phyloP scores from a whole-genome alignment of 2,329 filamentous ascomycete species.

The Arthrocladium fulminans region DNA sequence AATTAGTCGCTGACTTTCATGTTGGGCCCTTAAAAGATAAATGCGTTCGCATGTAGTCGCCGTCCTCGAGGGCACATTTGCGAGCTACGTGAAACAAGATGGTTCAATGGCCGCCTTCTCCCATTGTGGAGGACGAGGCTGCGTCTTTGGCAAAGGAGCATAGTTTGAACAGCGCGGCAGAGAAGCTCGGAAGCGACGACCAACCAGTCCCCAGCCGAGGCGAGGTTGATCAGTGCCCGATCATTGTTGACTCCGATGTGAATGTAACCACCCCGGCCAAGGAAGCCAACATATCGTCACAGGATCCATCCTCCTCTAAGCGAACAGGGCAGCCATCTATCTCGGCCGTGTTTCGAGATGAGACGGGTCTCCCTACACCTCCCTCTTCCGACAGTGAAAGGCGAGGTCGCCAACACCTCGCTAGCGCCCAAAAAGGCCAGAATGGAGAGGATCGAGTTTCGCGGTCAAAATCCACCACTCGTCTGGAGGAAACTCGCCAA shows the following conservation, averaged over 20 bases:
- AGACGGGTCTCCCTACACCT: conserved; percentile 6
- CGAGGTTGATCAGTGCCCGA: conserved; percentile 37
- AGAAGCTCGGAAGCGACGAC: conserved; percentile 18
- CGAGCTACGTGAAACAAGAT: conserved; percentile 10
- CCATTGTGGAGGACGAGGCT: conserved; percentile 38
- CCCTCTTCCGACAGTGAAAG: conserved; percentile 12
- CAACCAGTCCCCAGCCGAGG: conserved; percentile 28
- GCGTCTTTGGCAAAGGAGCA: conserved; percentile 34
- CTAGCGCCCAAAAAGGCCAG: conserved; percentile 1
- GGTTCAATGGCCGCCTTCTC: conserved; percentile 33
- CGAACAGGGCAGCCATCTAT: not conserved
- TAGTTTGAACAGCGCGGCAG: conserved; percentile 25
- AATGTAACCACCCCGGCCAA: not conserved
- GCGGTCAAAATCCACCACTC: conserved; percentile 18
- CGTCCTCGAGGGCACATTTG: not conserved
- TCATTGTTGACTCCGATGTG: conserved; percentile 30
- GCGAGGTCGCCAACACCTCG: conserved; percentile 9
- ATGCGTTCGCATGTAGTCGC: not conserved
- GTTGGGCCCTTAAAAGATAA: not conserved
- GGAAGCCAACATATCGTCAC: not conserved
- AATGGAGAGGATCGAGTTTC: not conserved
- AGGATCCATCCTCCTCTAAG: not conserved
- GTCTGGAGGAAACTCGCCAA: conserved; percentile 6
- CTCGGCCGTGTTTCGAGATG: not conserved
- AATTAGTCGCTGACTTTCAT: not conserved